Evolutionary conservation across 371 early-diverging fungal genomes (phyloP), one percentile per base, ranked within the genome.

Genomic region (Mucor lusitanicus): DNA sequence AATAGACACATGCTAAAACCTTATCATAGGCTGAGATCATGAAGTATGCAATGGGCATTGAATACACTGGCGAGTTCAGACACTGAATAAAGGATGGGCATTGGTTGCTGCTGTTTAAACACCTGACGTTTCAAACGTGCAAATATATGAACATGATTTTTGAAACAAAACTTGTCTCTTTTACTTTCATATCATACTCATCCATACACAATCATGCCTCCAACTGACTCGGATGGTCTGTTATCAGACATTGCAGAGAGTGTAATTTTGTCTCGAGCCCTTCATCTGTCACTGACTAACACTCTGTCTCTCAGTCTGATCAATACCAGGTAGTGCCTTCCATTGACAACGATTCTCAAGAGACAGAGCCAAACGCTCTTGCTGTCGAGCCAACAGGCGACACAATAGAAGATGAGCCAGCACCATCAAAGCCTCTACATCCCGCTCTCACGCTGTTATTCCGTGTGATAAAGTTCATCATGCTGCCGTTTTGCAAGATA

Each of bases 41-140:
- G 86, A 81, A 79, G 46, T 88, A 86, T 67, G 86, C 86, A 19
- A 88, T 88, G 88, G 88, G 85, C 15, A 76, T 88, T 33, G 88
- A 88, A 61, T 64, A 72, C 25, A 65, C 61, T 28, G 73, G 73
- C 2, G 63, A 65, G n/a, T 61, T 63, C 25, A 71, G 63, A 66
- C 67, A 66, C 9, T 59, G 63, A 61, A 25, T 37, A 53, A 21
- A 53, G 30, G 8, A 28, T 23, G 21, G 12, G 8, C 50, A 50
- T 32, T 55, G 32, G 32, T 55, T 55, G 55, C 55, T 55, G 55
- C n/a, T 28, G 55, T 55, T 32, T 12, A 55, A 30, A 55, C 55
- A 55, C 30, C 55, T 55, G 55, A 55, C 55, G 32, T 55, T 55
- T 55, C 50, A 12, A 50, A 50, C 13, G 50, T 50, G 25, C 12